These are phyloP conservation scores for Cladosporium sp. DNA, from an alignment of 2,329 filamentous ascomycete genomes.

Conservation along the genomic window DNA sequence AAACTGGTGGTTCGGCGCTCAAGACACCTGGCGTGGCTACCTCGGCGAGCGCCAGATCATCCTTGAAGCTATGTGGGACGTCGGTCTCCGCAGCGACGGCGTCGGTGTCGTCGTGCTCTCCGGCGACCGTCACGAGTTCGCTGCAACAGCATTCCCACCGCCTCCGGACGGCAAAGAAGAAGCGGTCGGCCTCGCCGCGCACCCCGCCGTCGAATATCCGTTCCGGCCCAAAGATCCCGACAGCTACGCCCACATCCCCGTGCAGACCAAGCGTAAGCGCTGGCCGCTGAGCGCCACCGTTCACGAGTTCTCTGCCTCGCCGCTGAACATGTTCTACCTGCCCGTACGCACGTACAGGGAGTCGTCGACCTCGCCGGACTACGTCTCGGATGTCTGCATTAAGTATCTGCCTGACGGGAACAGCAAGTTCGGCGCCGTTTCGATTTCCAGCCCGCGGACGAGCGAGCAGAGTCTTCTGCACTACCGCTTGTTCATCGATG, in stretches of 20 bases:
- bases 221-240: constrained; percentile 9
- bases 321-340: constrained; percentile 88
- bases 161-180: constrained; percentile 45
- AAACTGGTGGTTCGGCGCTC: constrained; percentile 85
- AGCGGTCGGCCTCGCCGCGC: constrained; percentile 22
- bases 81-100: constrained; percentile 59
- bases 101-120: constrained; percentile 81
- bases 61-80: constrained; percentile 88
- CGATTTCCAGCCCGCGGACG: constrained; percentile 62
- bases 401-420: constrained; percentile 83
- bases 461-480: constrained; percentile 66
- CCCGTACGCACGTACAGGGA: constrained; percentile 79
- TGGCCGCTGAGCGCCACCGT: constrained; percentile 63
- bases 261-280: constrained; percentile 22
- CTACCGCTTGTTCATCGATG: constrained; percentile 79
- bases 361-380: constrained; percentile 47
- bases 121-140: constrained; percentile 95
- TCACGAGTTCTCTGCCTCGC: constrained; percentile 87
- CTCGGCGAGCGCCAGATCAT: constrained; percentile 70
- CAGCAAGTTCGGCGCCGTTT: constrained; percentile 79
- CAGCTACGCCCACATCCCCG: neutral
- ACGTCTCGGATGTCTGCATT: constrained; percentile 68
- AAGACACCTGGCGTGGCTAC: constrained; percentile 94
- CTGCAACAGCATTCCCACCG: constrained; percentile 68
- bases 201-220: constrained; percentile 6